Conservation (phyloP, 1,139 yeast genomes). For the Magnusiomyces paraingens region DNA sequence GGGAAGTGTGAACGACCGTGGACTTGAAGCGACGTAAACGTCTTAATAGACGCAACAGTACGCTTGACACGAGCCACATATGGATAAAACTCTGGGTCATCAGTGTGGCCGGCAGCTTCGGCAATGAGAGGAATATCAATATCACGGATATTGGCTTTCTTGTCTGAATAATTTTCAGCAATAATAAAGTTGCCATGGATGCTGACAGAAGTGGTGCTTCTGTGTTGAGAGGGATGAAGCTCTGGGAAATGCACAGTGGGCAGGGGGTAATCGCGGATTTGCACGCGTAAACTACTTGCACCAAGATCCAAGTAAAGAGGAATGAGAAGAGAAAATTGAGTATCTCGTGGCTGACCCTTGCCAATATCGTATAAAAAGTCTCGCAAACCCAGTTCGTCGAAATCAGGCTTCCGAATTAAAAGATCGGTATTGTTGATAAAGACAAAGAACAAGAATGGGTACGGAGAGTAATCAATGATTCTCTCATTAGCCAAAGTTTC, state of each 20-base stretch:
- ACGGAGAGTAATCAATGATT: conserved; percentile 50
- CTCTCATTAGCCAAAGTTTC: conserved; percentile 45
- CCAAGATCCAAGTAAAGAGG: conserved; percentile 52
- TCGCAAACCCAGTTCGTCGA: conserved; percentile 47
- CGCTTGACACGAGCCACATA: conserved; percentile 46
- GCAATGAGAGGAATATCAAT: conserved; percentile 60
- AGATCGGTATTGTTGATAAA: conserved; percentile 54
- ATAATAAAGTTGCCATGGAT: conserved; percentile 49
- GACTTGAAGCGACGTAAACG: conserved; percentile 56
- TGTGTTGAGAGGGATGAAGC: conserved; percentile 33
- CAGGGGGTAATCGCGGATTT: conserved; percentile 62
- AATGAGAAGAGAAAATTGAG: conserved; percentile 58
- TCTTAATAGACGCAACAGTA: conserved; percentile 69
- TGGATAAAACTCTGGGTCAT: conserved; percentile 25
- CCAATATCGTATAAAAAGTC: conserved; percentile 65
- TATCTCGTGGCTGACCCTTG: conserved; percentile 71
- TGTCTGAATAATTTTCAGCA: conserved; percentile 45
- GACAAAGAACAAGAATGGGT: conserved; percentile 60
- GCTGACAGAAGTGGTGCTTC: conserved; percentile 26
- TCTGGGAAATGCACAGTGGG: conserved; percentile 44
- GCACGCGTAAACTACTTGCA: conserved; percentile 48
- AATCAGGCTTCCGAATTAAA: conserved; percentile 48
- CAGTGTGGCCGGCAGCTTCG: conserved; percentile 32
- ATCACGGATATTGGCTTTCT: conserved; percentile 48
- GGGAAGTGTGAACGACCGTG: conserved; percentile 51